Percentiles rank a stretch among this genome's conserved stretches.
Evolutionary conservation across 768 basidiomycete species (phyloP).

Genomic region (Naganishia vaughanmartiniae): DNA sequence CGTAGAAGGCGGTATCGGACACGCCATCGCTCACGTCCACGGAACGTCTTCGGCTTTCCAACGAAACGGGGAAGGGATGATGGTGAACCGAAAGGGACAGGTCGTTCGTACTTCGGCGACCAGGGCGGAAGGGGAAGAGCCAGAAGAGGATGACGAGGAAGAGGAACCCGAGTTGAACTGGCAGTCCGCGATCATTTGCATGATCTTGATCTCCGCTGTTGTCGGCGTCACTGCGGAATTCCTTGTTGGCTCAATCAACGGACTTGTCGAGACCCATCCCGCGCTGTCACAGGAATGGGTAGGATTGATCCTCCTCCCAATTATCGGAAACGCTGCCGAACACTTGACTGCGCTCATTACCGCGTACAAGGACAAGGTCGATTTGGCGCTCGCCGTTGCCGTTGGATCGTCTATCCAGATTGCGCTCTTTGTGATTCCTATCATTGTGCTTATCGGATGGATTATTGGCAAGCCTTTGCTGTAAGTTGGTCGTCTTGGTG

Average conservation of each 20-base stretch:
- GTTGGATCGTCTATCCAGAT: slow-evolving; percentile 79
- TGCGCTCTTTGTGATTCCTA: slow-evolving; percentile 52
- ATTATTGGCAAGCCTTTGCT: slow-evolving; percentile 64
- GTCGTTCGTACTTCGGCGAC: slow-evolving; percentile 7
- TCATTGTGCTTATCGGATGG: slow-evolving; percentile 76
- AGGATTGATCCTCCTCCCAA: slow-evolving; percentile 84
- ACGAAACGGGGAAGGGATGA: slow-evolving; percentile 16
- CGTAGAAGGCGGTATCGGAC: slow-evolving; percentile 24
- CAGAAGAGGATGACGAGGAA: slow-evolving; percentile 47
- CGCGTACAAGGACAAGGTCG: slow-evolving; percentile 79
- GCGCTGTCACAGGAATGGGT: slow-evolving; percentile 75
- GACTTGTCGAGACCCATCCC: slow-evolving; percentile 61
- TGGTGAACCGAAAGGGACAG: slow-evolving; percentile 12
- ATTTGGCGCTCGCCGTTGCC: slow-evolving; percentile 82
- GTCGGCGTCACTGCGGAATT: slow-evolving; percentile 64
- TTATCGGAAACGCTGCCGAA: slow-evolving; percentile 88
- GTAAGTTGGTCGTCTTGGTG: slow-evolving; percentile 31
- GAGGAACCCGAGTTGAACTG: slow-evolving; percentile 50
- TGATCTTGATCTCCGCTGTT: slow-evolving; percentile 49
- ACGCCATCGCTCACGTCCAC: slow-evolving; percentile 30
- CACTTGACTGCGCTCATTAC: slow-evolving; percentile 89
- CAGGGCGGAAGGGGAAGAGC: background rate
- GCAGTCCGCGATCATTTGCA: slow-evolving; percentile 34
- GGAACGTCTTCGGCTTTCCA: slow-evolving; percentile 24
- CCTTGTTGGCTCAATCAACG: slow-evolving; percentile 71